Base-by-base conservation (phyloP, 441 rosid species). In the Euphorbia celastroides region DNA sequence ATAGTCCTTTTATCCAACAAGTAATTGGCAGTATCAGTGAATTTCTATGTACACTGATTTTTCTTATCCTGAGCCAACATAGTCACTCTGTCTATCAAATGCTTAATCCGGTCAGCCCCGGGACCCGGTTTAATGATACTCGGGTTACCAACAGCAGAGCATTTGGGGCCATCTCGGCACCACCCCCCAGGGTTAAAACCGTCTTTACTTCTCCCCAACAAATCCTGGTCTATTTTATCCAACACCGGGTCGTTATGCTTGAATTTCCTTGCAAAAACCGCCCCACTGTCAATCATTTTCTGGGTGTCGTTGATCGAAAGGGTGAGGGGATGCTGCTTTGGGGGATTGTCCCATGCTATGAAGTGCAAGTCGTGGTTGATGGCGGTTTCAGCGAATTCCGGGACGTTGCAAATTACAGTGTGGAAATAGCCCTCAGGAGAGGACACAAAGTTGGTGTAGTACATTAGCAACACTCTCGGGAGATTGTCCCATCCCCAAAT, bases 401-500 rank as follows among this genome's bases (percentile, higher is more conserved):
- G 99, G 28, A 70, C 96, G 11, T 94, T 94, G 86, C 98, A 94
- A 30, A 94, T 81, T 44, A 92, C 99, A 0, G 99, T 94, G 71
- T 94, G 99, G 74, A 94, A 94, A 74, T 94, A 94, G 62, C 96
- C 89, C 78, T 94, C 99, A 0, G 98, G 99, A 17, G 98, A 94
- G 71, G 97, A 94, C 58, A 94, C 85, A 32, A 94, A 94, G 71
- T 94, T 94, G 52, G 96, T 54, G 78, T 94, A 86, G 74, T 94
- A 94, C 99, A 94, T 94, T 63, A 94, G 85, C 55, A 94, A 65
- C 7, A 88, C 81, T 77, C 99, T 77, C 2, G 97, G 97, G 42
- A 94, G 80, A 72, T 94, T 94, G 68, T 94, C 99, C 97, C 98
- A 89, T 61, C 99, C 99, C 99, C 97, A 89, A 65, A 89, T 80